Conservation (phyloP, 2,329 filamentous ascomycete species). For the Coleophoma cylindrospora region DNA sequence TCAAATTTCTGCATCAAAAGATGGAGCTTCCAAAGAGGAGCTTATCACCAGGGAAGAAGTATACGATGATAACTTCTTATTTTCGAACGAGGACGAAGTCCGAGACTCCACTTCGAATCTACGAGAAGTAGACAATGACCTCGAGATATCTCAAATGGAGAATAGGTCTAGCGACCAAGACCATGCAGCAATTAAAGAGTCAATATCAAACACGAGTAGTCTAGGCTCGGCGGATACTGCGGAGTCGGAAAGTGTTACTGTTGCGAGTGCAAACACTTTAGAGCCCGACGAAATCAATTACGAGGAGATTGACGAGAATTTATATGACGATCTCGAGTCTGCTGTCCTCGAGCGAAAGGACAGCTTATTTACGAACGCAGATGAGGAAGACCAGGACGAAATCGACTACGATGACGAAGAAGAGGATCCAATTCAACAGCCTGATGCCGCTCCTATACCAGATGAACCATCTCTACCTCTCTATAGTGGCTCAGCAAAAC, state of each 20-base stretch:
- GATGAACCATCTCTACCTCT: slow-evolving; percentile 5
- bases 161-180: no score
- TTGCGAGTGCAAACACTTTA: slow-evolving; percentile 4
- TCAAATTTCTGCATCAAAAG: no score
- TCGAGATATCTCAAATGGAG: no score
- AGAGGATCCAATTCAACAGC: not conserved
- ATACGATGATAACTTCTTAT: no score
- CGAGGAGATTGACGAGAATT: slow-evolving; percentile 7
- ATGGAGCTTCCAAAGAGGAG: no score
- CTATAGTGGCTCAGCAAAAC: slow-evolving; percentile 17
- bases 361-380: slow-evolving; percentile 1
- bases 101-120: no score
- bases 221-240: not conserved
- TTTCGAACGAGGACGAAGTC: no score
- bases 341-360: not conserved
- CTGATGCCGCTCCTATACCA: not conserved
- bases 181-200: not conserved
- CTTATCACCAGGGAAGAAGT: no score
- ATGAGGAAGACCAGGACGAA: slow-evolving; percentile 21
- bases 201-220: not conserved
- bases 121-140: no score
- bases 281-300: slow-evolving; percentile 20
- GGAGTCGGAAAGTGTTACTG: slow-evolving; percentile 4
- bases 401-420: slow-evolving; percentile 31
- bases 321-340: slow-evolving; percentile 2